Evolutionary conservation across 2,329 filamentous ascomycete species (phyloP).

Genomic region (Fusarium veterinarium): DNA sequence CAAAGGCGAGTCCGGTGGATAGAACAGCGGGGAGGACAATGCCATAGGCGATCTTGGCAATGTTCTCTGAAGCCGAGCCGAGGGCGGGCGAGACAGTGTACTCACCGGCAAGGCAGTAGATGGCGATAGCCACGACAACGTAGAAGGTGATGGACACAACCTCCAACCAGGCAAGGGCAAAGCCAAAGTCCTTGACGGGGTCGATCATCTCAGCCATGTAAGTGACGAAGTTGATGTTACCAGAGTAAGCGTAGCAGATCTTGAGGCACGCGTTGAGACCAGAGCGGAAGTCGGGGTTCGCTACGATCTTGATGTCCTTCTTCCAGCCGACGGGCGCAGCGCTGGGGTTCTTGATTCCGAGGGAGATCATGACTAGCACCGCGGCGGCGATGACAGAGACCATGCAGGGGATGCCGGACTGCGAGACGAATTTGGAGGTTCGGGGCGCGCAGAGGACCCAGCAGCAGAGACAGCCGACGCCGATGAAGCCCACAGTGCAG

Average conservation of each 20-base stretch:
- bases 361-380: conserved; percentile 52
- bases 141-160: conserved; percentile 44
- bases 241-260: conserved; percentile 52
- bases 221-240: conserved; percentile 52
- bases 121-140: conserved; percentile 42
- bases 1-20: conserved; percentile 48
- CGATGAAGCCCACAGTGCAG: conserved; percentile 75
- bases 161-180: conserved; percentile 42
- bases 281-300: conserved; percentile 47
- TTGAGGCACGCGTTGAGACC: conserved; percentile 50
- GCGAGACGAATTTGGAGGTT: conserved; percentile 64
- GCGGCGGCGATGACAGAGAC: conserved; percentile 51
- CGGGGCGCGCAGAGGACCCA: conserved; percentile 74
- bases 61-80: conserved; percentile 38
- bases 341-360: conserved; percentile 47
- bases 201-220: conserved; percentile 53
- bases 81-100: conserved; percentile 45
- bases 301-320: conserved; percentile 47
- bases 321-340: conserved; percentile 45
- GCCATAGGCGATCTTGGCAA: conserved; percentile 48
- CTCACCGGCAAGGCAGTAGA: conserved; percentile 45
- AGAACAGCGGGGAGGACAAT: conserved; percentile 47
- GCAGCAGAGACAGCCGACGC: conserved; percentile 70
- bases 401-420: conserved; percentile 48
- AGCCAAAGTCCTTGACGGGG: conserved; percentile 48